Conservation (phyloP, 345 rosid species). For the Aquilaria malaccensis region DNA sequence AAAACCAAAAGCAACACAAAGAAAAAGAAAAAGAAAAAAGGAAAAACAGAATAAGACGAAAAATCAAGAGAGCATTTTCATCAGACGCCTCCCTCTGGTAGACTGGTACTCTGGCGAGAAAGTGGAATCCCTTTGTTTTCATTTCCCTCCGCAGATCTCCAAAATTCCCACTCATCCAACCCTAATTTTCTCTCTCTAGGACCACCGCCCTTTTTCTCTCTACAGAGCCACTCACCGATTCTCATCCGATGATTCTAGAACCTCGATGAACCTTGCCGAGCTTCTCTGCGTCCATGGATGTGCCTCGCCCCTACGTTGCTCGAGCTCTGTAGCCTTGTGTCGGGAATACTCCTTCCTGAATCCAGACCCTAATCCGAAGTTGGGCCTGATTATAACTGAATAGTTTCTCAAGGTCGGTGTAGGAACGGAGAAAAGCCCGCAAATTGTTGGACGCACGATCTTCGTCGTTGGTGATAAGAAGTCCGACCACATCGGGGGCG, state of each 20-base stretch:
- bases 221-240: constrained; percentile 7
- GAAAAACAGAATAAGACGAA: background rate
- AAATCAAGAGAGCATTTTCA: constrained; percentile 3
- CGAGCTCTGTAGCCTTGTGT: constrained; percentile 42
- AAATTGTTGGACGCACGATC: constrained; percentile 15
- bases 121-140: constrained; percentile 3
- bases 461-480: constrained; percentile 11
- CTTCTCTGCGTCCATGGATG: constrained; percentile 19
- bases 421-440: constrained; percentile 7
- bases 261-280: constrained; percentile 20
- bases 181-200: constrained; percentile 5
- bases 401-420: background rate
- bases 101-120: background rate
- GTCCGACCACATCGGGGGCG: background rate
- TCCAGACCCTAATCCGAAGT: constrained; percentile 23
- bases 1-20: background rate
- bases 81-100: background rate
- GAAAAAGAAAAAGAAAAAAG: background rate
- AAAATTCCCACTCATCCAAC: constrained; percentile 12
- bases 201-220: background rate
- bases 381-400: constrained; percentile 9
- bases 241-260: constrained; percentile 27
- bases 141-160: constrained; percentile 40
- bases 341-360: constrained; percentile 27
- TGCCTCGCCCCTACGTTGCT: constrained; percentile 27